Conservation (phyloP, 1,139 yeast genomes). For the Eremothecium sinecaudum region DNA sequence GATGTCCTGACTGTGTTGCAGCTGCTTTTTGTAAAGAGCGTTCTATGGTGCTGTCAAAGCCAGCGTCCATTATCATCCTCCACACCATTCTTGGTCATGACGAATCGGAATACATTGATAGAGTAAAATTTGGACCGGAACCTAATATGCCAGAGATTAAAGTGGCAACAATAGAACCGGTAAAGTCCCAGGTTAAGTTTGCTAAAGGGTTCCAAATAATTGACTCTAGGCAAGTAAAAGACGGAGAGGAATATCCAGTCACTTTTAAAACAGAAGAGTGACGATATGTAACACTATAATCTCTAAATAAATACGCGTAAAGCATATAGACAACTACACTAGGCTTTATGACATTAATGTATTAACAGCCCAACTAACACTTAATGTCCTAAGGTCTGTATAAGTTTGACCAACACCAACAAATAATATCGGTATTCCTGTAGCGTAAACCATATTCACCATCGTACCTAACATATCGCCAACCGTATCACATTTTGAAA, state of each 20-base stretch:
- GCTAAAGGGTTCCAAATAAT: constrained; percentile 51
- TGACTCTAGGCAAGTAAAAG: constrained; percentile 33
- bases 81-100: constrained; percentile 40
- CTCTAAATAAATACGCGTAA: too few species aligned
- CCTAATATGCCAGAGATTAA: constrained; percentile 57
- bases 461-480: constrained; percentile 94
- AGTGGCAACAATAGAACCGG: constrained; percentile 61
- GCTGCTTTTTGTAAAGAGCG: constrained; percentile 72
- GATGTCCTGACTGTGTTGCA: constrained; percentile 78
- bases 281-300: too few species aligned
- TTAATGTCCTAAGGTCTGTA: constrained; percentile 85
- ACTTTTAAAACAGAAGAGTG: background rate
- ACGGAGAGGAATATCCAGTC: background rate
- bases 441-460: constrained; percentile 96
- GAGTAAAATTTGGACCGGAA: constrained; percentile 74
- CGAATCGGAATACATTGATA: constrained; percentile 38
- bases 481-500: constrained; percentile 93
- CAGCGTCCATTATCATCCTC: constrained; percentile 71
- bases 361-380: constrained; percentile 87
- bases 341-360: constrained; percentile 50
- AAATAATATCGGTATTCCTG: constrained; percentile 88
- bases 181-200: constrained; percentile 44
- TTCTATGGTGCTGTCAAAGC: constrained; percentile 74
- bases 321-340: too few species aligned
- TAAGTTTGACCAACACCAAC: constrained; percentile 97